Conservation (phyloP, 148 eudicot genomes). For the Camellia japonica region DNA sequence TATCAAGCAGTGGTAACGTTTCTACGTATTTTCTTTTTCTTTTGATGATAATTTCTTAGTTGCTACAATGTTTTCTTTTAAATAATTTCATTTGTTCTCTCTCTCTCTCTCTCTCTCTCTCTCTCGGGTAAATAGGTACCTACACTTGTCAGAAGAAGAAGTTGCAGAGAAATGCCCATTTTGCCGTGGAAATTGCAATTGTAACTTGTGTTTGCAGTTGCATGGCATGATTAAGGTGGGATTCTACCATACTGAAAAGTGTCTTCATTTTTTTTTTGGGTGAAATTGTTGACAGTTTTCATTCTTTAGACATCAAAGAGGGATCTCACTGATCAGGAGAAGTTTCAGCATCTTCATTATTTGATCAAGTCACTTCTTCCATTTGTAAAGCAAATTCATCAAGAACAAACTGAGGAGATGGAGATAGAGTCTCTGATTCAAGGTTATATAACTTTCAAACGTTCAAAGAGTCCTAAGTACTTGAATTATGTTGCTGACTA, state of each 20-base stretch:
- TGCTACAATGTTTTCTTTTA: not conserved
- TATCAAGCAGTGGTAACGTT: conserved; percentile 61
- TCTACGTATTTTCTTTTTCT: conserved; percentile 14
- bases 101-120: conserved; percentile 7
- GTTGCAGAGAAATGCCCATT: conserved; percentile 65
- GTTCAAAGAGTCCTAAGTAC: not conserved
- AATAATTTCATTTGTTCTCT: not conserved
- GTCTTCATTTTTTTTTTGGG: not conserved
- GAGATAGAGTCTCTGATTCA: conserved; percentile 46
- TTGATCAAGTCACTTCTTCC: conserved; percentile 58
- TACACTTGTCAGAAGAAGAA: conserved; percentile 51
- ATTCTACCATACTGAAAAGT: not conserved
- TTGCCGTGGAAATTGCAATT: conserved; percentile 68
- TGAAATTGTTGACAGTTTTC: not conserved
- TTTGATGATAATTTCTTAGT: not conserved
- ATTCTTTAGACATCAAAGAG: conserved; percentile 49
- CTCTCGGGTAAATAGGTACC: conserved; percentile 51
- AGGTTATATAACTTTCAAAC: conserved; percentile 33
- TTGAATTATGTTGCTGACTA: conserved; percentile 11
- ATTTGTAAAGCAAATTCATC: conserved; percentile 45
- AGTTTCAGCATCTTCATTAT: conserved; percentile 52
- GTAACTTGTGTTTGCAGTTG: conserved; percentile 49
- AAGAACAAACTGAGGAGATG: conserved; percentile 60
- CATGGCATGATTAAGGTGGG: conserved; percentile 52
- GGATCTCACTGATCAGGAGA: conserved; percentile 42